Conservation (phyloP, 106 monocot genomes). For the Dioscorea zingiberensis region DNA sequence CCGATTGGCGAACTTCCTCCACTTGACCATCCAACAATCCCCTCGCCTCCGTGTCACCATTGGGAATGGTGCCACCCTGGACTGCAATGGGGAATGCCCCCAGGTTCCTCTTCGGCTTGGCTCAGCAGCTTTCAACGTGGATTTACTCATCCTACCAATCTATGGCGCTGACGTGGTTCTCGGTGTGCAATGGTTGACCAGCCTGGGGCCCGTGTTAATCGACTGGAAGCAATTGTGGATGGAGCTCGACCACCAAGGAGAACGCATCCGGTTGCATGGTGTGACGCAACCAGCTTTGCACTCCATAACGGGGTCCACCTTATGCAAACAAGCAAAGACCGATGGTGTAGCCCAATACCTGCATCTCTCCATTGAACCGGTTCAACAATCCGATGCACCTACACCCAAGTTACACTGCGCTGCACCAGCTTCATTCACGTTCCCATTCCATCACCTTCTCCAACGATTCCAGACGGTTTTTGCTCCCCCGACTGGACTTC, state of each 20-base stretch:
- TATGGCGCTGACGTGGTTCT: neutral
- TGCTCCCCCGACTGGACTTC: neutral
- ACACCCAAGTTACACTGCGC: too few species aligned
- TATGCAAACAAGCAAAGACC: neutral
- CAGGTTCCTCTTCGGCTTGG: neutral
- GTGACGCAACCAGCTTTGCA: neutral
- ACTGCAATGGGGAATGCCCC: neutral
- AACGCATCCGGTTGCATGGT: neutral
- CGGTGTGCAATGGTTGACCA: neutral
- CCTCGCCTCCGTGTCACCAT: neutral
- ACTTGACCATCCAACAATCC: neutral
- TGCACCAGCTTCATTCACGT: neutral
- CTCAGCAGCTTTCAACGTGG: neutral
- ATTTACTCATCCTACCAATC: neutral
- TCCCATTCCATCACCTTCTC: neutral
- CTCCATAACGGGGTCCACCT: neutral
- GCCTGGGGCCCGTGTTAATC: neutral
- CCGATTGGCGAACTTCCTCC: neutral
- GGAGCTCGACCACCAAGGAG: neutral
- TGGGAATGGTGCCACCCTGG: neutral
- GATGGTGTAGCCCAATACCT: neutral
- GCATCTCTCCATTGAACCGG: neutral
- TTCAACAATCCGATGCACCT: too few species aligned
- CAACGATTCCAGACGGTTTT: neutral
- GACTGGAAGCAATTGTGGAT: neutral